Conservation (phyloP, 2,329 filamentous ascomycete genomes). For the Microcera coccophila region DNA sequence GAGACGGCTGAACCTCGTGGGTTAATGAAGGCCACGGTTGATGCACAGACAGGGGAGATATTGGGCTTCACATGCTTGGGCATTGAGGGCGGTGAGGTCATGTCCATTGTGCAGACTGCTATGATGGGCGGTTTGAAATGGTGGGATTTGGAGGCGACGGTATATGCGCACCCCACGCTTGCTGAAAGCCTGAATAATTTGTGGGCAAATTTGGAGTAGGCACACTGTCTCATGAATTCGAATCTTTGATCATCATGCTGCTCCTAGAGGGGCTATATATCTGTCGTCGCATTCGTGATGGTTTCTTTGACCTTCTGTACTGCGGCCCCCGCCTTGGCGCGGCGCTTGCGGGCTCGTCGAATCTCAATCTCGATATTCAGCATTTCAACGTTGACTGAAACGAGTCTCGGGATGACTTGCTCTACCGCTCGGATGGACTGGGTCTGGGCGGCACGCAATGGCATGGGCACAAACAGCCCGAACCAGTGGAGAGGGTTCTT, state of each 20-base stretch:
- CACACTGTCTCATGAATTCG: neutral
- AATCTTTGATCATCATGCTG: slow-evolving; percentile 9
- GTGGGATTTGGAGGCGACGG: slow-evolving; percentile 42
- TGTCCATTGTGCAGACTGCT: slow-evolving; percentile 50
- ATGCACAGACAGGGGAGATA: slow-evolving; percentile 45
- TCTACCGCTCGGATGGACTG: slow-evolving; percentile 56
- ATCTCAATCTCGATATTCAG: slow-evolving; percentile 65
- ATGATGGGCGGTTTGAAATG: slow-evolving; percentile 47
- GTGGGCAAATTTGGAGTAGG: slow-evolving; percentile 40
- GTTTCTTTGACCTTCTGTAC: slow-evolving; percentile 20
- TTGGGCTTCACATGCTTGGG: slow-evolving; percentile 51
- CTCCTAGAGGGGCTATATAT: slow-evolving; percentile 11
- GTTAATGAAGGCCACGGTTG: slow-evolving; percentile 50
- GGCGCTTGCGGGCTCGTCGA: slow-evolving; percentile 55
- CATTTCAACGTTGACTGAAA: slow-evolving; percentile 58
- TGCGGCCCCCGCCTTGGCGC: slow-evolving; percentile 44
- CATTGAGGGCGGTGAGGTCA: slow-evolving; percentile 50
- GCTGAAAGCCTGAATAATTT: slow-evolving; percentile 51
- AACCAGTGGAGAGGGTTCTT: slow-evolving; percentile 54
- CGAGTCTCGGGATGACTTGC: slow-evolving; percentile 53
- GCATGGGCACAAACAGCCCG: slow-evolving; percentile 49
- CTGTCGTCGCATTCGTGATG: slow-evolving; percentile 3
- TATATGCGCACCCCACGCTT: slow-evolving; percentile 49
- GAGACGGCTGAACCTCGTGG: slow-evolving; percentile 51
- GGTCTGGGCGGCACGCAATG: slow-evolving; percentile 56